Percentiles rank a stretch among this genome's conserved stretches.
Evolutionary conservation across 116 monocot species (phyloP).

Genomic region (Papilionanthe hybrid): DNA sequence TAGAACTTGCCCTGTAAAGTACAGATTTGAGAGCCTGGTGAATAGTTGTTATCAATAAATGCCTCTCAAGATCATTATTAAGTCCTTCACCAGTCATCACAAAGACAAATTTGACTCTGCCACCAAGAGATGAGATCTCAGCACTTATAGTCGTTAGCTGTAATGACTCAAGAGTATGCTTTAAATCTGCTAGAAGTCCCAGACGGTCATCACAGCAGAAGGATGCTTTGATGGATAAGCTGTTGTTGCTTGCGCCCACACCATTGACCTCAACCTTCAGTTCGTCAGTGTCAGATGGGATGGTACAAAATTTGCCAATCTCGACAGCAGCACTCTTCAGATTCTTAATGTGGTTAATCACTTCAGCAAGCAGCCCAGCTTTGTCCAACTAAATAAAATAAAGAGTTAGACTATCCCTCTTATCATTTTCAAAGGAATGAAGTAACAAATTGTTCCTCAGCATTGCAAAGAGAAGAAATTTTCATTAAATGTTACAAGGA

Average conservation of each 20-base stretch:
- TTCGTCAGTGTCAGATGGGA: slow-evolving; percentile 71
- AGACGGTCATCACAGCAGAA: slow-evolving; percentile 67
- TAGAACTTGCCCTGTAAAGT: slow-evolving; percentile 32
- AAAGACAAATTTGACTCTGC: slow-evolving; percentile 58
- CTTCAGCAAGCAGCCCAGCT: slow-evolving; percentile 77
- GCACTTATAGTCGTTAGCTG: slow-evolving; percentile 39
- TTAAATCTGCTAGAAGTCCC: slow-evolving; percentile 61
- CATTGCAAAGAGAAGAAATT: not conserved
- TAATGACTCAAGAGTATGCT: slow-evolving; percentile 34
- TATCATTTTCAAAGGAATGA: not conserved
- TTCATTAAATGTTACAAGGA: not conserved
- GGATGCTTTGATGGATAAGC: slow-evolving; percentile 41
- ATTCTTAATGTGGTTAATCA: slow-evolving; percentile 60
- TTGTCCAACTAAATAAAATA: slow-evolving; percentile 68
- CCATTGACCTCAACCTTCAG: slow-evolving; percentile 30
- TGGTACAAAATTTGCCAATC: slow-evolving; percentile 29
- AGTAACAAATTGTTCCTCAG: not conserved
- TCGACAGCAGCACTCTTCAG: slow-evolving; percentile 55
- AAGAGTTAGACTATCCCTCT: not conserved
- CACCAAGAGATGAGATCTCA: slow-evolving; percentile 61
- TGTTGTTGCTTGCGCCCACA: slow-evolving; percentile 12
- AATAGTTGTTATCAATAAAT: slow-evolving; percentile 22
- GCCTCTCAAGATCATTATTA: slow-evolving; percentile 15
- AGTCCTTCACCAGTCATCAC: slow-evolving; percentile 25
- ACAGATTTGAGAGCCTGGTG: slow-evolving; percentile 50